phyloP scores from a whole-genome alignment of 495 filamentous ascomycete genomes.

The Terfezia boudieri region DNA sequence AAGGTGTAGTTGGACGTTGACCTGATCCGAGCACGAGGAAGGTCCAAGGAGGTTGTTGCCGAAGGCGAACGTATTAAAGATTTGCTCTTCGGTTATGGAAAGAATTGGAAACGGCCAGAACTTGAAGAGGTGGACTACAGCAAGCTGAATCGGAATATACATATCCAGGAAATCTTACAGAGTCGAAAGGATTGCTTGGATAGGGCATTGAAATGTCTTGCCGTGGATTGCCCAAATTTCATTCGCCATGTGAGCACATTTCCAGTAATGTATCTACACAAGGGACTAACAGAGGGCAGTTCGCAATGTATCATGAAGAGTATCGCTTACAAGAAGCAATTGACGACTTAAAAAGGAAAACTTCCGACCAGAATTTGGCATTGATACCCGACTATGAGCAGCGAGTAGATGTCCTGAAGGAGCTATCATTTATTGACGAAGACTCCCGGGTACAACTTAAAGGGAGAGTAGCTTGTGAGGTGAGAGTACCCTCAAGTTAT shows the following conservation, averaged over 20 bases:
- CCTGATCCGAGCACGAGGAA: no score
- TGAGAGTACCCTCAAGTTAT: constrained; percentile 11
- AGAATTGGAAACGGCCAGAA: constrained; percentile 42
- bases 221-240: constrained; percentile 49
- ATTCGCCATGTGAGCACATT: constrained; percentile 50
- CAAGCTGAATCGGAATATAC: constrained; percentile 47
- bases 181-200: constrained; percentile 38
- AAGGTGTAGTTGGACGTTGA: no score
- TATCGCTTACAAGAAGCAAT: constrained; percentile 89
- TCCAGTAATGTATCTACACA: background rate
- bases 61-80: background rate
- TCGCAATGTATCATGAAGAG: constrained; percentile 82
- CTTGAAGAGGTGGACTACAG: constrained; percentile 80
- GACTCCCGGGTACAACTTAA: constrained; percentile 72
- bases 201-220: constrained; percentile 34
- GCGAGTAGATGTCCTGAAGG: constrained; percentile 71
- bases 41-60: background rate
- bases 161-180: constrained; percentile 48
- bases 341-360: constrained; percentile 53
- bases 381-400: constrained; percentile 96
- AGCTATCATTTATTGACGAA: constrained; percentile 73
- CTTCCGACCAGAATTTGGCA: constrained; percentile 92
- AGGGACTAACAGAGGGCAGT: constrained; percentile 25
- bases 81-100: constrained; percentile 17
- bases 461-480: constrained; percentile 92